Percentiles rank a stretch among this genome's conserved stretches.
Conservation (phyloP, 2,329 filamentous ascomycete species). For the Herpotrichia juniperi region DNA sequence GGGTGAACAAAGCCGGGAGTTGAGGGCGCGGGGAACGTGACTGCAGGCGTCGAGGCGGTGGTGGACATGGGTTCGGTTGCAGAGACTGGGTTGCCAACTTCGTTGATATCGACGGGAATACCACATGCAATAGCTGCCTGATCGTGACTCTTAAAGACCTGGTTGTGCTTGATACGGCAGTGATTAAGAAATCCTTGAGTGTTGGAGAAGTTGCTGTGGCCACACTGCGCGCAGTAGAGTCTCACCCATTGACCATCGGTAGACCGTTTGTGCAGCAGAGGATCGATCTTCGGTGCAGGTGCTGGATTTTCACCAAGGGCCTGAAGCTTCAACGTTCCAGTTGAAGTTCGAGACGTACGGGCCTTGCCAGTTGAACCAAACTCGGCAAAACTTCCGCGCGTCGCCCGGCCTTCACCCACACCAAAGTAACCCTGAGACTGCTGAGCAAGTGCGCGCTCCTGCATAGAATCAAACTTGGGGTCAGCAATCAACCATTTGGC, state of each 20-base stretch:
- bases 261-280: constrained; percentile 82
- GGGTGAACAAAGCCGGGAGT: constrained; percentile 44
- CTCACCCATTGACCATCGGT: constrained; percentile 85
- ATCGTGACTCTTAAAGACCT: constrained; percentile 95
- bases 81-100: constrained; percentile 47
- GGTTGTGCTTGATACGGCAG: constrained; percentile 91
- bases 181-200: constrained; percentile 99
- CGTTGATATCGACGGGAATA: constrained; percentile 76
- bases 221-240: constrained; percentile 84
- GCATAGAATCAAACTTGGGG: constrained; percentile 73
- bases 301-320: constrained; percentile 50
- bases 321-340: constrained; percentile 55
- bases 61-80: constrained; percentile 38
- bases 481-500: constrained; percentile 94
- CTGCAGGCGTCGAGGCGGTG: constrained; percentile 33
- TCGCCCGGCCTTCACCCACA: constrained; percentile 72
- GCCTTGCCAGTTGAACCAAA: constrained; percentile 55
- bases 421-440: constrained; percentile 45
- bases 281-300: constrained; percentile 70
- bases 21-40: constrained; percentile 32
- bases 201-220: constrained; percentile 90
- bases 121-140: constrained; percentile 89
- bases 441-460: constrained; percentile 42
- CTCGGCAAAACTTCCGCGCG: constrained; percentile 75
- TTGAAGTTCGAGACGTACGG: constrained; percentile 63